Evolutionary conservation across 2,329 filamentous ascomycete species (phyloP), one percentile per base, ranked within the genome.

Genomic region (Pseudopyrenochaeta lycopersici): DNA sequence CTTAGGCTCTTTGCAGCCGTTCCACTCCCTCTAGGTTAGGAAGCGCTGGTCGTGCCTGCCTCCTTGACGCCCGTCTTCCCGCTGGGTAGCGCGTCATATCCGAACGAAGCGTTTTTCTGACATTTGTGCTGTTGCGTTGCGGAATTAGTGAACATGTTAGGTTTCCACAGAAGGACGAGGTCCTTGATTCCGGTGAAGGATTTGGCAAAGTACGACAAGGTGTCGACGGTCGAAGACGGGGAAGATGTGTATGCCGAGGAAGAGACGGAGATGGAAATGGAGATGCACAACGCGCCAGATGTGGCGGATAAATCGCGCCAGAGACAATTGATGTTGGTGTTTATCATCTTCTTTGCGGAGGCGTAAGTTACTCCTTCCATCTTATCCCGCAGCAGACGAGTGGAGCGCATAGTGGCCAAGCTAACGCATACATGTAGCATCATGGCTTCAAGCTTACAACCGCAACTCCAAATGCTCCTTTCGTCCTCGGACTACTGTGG

Each of bases 381-480:
- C 36, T 36, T 15, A 31, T 33, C 48, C 42, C 40, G 23, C 15
- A 2, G 11, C 33, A 7, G 30, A 31, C 17, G 27, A 35, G 21
- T 33, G 14, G 36, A 45, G 32, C 18, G 23, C 23, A 40, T 44
- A 40, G 30, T 55, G 40, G 41, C 43, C 46, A 35, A 53, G 46
- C 54, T 54, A 29, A 62, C 45, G 27, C 14, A 18, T 32, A 2
- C 49, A 29, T 23, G 39, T 53, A 77, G 74, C 32, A 79, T 81
- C 62, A 80, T 81, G 76, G 76, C 78, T 21, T 79, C 79, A n/a
- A 79, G 77, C 46, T 72, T 81, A 6, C 77, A 80, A 43, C 75
- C 78, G 12, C 79, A 81, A 52, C 75, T 81, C 33, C 76, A 78
- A 54, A 77, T 81, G 67, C 73, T 81, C 15, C 67, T 80, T 21